Evolutionary conservation across 2,329 filamentous ascomycete species (phyloP).

Genomic region (Coniochaeta sp.): DNA sequence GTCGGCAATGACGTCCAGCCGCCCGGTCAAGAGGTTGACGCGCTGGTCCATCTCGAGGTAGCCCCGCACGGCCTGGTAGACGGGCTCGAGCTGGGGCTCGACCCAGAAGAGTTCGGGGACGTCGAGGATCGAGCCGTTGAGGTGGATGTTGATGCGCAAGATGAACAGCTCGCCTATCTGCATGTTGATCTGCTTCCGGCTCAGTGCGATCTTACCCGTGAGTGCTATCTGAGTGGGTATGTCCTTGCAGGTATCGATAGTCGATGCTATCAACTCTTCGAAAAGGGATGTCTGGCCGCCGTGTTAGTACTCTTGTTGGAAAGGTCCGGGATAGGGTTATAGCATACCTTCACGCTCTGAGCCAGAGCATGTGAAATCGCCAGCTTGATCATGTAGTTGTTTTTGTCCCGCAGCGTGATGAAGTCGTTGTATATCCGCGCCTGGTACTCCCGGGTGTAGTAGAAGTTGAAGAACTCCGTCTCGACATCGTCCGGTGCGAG

Average conservation of each 20-base stretch:
- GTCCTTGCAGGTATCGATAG: constrained; percentile 87
- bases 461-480: constrained; percentile 98
- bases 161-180: constrained; percentile 99
- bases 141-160: constrained; percentile 92
- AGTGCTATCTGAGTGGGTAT: constrained; percentile 88
- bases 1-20: constrained; percentile 89
- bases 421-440: constrained; percentile 99
- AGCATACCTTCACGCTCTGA: constrained; percentile 79
- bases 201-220: constrained; percentile 86
- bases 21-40: constrained; percentile 79
- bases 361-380: constrained; percentile 93
- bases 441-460: constrained; percentile 97
- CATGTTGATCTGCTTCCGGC: constrained; percentile 93
- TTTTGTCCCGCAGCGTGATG: constrained; percentile 87
- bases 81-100: constrained; percentile 90
- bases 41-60: constrained; percentile 98
- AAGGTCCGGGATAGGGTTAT: background rate
- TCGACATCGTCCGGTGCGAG: constrained; percentile 83
- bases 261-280: constrained; percentile 89
- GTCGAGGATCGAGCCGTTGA: constrained; percentile 93
- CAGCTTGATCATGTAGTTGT: constrained; percentile 96
- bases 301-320: constrained; percentile 8
- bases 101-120: constrained; percentile 98
- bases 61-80: constrained; percentile 90
- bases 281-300: constrained; percentile 73